Evolutionary conservation across 2,329 filamentous ascomycete genomes (phyloP).

Genomic region (Eutypella sp.): DNA sequence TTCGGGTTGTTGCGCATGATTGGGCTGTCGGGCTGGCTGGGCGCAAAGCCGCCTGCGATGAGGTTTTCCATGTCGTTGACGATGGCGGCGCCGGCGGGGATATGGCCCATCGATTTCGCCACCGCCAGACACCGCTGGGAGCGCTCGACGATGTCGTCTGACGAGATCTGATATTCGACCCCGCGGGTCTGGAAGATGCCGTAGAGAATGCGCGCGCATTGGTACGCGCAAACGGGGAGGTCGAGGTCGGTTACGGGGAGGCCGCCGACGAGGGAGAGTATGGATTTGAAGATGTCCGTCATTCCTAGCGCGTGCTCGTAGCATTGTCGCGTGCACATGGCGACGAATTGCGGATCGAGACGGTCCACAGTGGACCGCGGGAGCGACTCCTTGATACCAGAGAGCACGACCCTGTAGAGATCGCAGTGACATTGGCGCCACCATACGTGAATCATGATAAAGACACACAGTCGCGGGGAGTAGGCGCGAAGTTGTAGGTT

Average conservation of each 20-base stretch:
- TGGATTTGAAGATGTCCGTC: constrained; percentile 49
- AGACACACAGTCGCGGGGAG: constrained; percentile 52
- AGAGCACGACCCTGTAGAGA: constrained; percentile 48
- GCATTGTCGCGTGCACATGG: constrained; percentile 45
- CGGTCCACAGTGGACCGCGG: constrained; percentile 38
- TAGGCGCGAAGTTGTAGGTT: constrained; percentile 52
- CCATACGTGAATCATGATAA: constrained; percentile 56
- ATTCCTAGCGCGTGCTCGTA: constrained; percentile 51
- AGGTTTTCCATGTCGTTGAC: constrained; percentile 48
- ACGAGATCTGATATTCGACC: constrained; percentile 37
- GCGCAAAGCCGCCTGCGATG: constrained; percentile 40
- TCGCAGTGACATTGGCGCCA: constrained; percentile 56
- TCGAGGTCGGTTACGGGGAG: constrained; percentile 51
- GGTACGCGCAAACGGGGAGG: constrained; percentile 50
- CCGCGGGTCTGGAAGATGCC: constrained; percentile 44
- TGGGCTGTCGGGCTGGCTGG: constrained; percentile 26
- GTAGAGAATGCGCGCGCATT: constrained; percentile 49
- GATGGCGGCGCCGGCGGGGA: constrained; percentile 45
- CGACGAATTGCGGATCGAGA: constrained; percentile 44
- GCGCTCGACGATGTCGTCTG: constrained; percentile 44
- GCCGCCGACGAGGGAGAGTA: constrained; percentile 45
- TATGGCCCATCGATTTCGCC: constrained; percentile 45
- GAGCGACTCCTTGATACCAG: constrained; percentile 47
- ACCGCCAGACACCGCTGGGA: constrained; percentile 47
- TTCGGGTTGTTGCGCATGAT: constrained; percentile 12